Evolutionary conservation across 2,329 filamentous ascomycete species (phyloP), one percentile per base, ranked within the genome.

Genomic region (Pseudohalonectria lignicola): DNA sequence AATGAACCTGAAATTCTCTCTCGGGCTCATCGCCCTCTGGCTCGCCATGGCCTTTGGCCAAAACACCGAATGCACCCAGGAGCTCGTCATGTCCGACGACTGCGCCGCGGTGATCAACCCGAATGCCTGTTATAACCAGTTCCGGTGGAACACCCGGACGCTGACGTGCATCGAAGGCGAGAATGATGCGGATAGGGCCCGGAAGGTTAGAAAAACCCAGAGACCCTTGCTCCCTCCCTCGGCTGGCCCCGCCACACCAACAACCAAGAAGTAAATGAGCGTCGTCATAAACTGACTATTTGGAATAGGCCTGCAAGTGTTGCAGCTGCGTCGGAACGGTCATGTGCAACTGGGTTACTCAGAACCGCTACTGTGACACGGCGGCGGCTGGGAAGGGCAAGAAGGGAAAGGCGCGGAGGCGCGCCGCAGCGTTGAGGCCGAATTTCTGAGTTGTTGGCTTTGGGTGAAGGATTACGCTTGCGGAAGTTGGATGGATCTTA

Each of bases 111-210:
- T 62, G 23, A 57, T 61, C 43, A 57, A 62, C 34, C 56, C 59
- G 15, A 57, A 52, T 34, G 59, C 59, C 19, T 62, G 59, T 49
- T 62, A 62, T 46, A 62, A 62, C 46, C 49, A 60, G 44, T 62
- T 57, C 45, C 49, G 40, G 5, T 38, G 28, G 28, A 45, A 46
- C 38, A 39, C 53, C 8, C 55, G 54, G 36, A 62, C 59, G 2
- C 46, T 62, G 11, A 43, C 47, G 1, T 62, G 59, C 38, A 60
- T 62, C 26, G 56, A 56, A 6, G 59, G 57, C 2, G 52, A 42
- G 3, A 45, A 55, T 36, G 49, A 59, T 20, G 43, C 54, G 1
- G 55, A 59, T 12, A 49, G 50, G 34, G 47, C 49, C 9, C 42
- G 47, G 34, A 61, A 60, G 56, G 58, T 45, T 49, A 41, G 45